These are phyloP conservation scores for Saccharata proteae DNA, from an alignment of 2,329 filamentous ascomycete genomes.

Conservation along the genomic window DNA sequence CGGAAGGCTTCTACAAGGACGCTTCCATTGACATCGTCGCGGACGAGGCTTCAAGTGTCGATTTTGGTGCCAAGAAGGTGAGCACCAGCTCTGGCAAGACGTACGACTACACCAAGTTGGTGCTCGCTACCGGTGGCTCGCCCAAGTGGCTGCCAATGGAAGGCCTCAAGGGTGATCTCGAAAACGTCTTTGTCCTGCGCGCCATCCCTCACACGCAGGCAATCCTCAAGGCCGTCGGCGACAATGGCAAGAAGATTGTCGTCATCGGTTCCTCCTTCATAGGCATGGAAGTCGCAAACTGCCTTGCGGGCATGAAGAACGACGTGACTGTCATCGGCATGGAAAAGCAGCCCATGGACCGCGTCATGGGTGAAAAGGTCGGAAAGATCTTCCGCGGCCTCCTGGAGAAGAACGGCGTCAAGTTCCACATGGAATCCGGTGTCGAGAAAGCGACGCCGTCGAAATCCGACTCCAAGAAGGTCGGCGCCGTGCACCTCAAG, in stretches of 20 bases:
- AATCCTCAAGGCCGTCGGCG: constrained; percentile 67
- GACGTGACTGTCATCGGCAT: constrained; percentile 78
- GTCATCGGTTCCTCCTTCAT: constrained; percentile 92
- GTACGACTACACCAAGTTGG: constrained; percentile 73
- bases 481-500: constrained; percentile 72
- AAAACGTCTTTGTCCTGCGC: constrained; percentile 78
- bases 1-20: constrained; percentile 62
- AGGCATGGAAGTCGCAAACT: constrained; percentile 92
- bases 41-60: constrained; percentile 57
- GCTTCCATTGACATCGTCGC: constrained; percentile 44
- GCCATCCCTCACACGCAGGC: constrained; percentile 63
- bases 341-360: constrained; percentile 74
- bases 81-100: constrained; percentile 61
- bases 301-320: constrained; percentile 63
- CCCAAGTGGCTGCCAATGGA: constrained; percentile 64
- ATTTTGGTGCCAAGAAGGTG: constrained; percentile 64
- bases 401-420: constrained; percentile 76
- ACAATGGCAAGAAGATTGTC: constrained; percentile 81
- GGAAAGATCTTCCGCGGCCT: constrained; percentile 68
- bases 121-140: constrained; percentile 77
- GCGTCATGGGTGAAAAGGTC: constrained; percentile 71
- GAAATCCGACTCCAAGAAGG: constrained; percentile 51
- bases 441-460: constrained; percentile 77
- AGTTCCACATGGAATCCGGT: constrained; percentile 69
- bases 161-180: constrained; percentile 69